Evolutionary conservation across 306 rosid genomes (phyloP).

Genomic region (Castanospermum australe): DNA sequence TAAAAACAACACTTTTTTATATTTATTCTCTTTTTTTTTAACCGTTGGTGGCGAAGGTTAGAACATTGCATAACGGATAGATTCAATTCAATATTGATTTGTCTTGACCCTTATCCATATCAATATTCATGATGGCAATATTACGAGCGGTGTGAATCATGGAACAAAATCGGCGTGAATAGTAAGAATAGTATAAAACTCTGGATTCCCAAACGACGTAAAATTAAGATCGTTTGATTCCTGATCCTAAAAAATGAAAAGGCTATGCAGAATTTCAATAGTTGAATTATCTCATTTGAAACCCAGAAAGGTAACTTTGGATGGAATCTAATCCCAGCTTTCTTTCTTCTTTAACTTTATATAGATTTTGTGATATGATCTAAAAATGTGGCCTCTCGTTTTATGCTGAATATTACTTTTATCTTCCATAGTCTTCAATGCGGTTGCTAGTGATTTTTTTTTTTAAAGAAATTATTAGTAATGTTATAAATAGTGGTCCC

Average conservation of each 20-base stretch:
- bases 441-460: not conserved
- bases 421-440: too few species aligned
- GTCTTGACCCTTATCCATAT: not conserved
- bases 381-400: not conserved
- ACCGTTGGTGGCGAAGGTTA: not conserved
- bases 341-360: not conserved
- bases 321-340: slow-evolving; percentile 20
- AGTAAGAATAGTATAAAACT: slow-evolving; percentile 4
- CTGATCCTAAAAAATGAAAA: not conserved
- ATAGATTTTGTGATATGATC: not conserved
- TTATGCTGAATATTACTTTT: not conserved
- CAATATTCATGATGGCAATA: not conserved
- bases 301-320: not conserved
- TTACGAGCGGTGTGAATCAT: not conserved
- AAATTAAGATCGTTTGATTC: slow-evolving; percentile 10
- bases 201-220: slow-evolving; percentile 19
- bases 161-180: slow-evolving; percentile 8
- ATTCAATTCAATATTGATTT: slow-evolving; percentile 20
- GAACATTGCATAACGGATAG: slow-evolving; percentile 14
- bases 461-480: not conserved
- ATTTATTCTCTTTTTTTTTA: slow-evolving; percentile 2
- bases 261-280: not conserved
- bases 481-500: slow-evolving; percentile 28
- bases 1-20: not conserved
- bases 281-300: not conserved